Percentiles rank a stretch among this genome's conserved stretches.
Conservation (phyloP, 2,329 filamentous ascomycete species). For the Fusarium metavorans region DNA sequence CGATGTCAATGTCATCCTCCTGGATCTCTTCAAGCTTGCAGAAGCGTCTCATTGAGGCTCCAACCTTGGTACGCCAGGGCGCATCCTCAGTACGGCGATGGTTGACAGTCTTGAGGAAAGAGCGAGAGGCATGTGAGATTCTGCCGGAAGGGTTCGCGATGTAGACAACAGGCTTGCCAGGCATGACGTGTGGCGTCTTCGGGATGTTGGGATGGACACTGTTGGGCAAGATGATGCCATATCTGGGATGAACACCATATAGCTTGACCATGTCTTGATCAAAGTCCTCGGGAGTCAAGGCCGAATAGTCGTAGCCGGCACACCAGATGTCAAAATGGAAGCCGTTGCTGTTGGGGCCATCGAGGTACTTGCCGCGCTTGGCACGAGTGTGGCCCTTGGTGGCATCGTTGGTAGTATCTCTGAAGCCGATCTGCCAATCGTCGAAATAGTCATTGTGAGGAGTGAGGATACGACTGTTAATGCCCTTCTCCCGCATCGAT, state of each 20-base stretch:
- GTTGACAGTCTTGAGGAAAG: slow-evolving; percentile 52
- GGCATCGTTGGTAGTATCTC: slow-evolving; percentile 68
- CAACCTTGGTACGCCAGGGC: slow-evolving; percentile 51
- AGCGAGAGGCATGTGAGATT: slow-evolving; percentile 62
- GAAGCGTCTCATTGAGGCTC: slow-evolving; percentile 51
- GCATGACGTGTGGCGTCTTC: slow-evolving; percentile 56
- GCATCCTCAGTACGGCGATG: slow-evolving; percentile 50
- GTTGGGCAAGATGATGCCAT: slow-evolving; percentile 63
- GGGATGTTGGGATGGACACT: slow-evolving; percentile 55
- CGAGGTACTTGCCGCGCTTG: slow-evolving; percentile 65
- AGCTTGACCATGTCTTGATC: slow-evolving; percentile 63
- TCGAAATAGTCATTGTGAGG: slow-evolving; percentile 62
- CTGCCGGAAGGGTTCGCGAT: slow-evolving; percentile 60
- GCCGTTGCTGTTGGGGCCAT: slow-evolving; percentile 65
- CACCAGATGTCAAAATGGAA: slow-evolving; percentile 67
- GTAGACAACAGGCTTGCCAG: slow-evolving; percentile 62
- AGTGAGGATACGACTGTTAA: slow-evolving; percentile 65
- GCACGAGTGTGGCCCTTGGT: slow-evolving; percentile 64
- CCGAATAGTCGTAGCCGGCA: slow-evolving; percentile 64
- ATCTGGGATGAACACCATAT: slow-evolving; percentile 64
- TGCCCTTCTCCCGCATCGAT: slow-evolving; percentile 55
- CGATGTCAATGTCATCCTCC: slow-evolving; percentile 48
- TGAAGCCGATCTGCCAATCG: slow-evolving; percentile 69
- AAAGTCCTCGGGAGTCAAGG: slow-evolving; percentile 61
- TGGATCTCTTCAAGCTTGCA: slow-evolving; percentile 52